Conservation (phyloP, 2,329 filamentous ascomycete genomes). For the Epichloe bromicola region DNA sequence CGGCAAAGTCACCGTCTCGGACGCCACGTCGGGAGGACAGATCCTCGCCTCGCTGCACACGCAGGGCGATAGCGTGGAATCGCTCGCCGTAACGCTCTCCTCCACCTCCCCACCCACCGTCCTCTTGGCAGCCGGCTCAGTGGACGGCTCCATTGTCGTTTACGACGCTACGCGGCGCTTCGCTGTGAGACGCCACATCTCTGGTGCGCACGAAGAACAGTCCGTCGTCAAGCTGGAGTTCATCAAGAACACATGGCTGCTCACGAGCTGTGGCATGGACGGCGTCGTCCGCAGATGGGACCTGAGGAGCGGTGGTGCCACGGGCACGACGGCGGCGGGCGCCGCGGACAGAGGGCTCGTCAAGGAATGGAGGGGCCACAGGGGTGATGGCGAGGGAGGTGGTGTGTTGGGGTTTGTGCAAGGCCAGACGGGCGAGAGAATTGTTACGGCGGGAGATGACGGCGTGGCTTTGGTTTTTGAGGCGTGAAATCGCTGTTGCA, state of each 20-base stretch:
- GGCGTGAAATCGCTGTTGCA: conserved; percentile 21
- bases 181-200: conserved; percentile 70
- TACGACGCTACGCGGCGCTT: conserved; percentile 82
- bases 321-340: conserved; percentile 16
- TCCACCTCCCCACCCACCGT: conserved; percentile 33
- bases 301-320: conserved; percentile 32
- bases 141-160: conserved; percentile 67
- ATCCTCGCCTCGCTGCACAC: conserved; percentile 77
- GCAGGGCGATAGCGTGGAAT: conserved; percentile 66
- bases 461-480: conserved; percentile 56
- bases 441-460: conserved; percentile 90
- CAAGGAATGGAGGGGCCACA: conserved; percentile 83
- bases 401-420: conserved; percentile 89
- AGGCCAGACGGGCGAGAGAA: conserved; percentile 54
- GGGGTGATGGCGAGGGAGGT: conserved; percentile 72
- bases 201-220: conserved; percentile 73
- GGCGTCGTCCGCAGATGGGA: conserved; percentile 88
- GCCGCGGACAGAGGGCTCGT: conserved; percentile 51
- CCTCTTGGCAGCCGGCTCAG: conserved; percentile 51
- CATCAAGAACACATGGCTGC: conserved; percentile 51
- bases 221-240: conserved; percentile 92
- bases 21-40: conserved; percentile 31
- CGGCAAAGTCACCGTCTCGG: conserved; percentile 20
- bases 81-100: conserved; percentile 45
- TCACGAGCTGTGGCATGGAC: conserved; percentile 86